Evolutionary conservation across 2,329 filamentous ascomycete species (phyloP), one percentile per base, ranked within the genome.

Genomic region (Colletotrichum cuscutae): DNA sequence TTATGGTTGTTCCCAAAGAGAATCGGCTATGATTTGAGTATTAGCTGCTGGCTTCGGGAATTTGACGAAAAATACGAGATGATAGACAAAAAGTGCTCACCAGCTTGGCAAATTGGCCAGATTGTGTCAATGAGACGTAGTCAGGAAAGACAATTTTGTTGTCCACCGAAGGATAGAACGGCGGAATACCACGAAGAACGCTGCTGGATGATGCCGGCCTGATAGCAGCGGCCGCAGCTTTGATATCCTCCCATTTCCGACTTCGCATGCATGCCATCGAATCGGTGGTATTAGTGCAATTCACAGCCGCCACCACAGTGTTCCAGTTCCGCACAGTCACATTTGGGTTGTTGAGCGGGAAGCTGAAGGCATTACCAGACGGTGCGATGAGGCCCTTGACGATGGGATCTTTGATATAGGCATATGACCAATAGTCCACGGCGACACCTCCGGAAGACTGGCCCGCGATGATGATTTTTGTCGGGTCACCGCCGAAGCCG

Each of bases 401-500:
- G 28, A 89, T 89, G 6, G 87, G 86, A 54, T 89, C 85, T 0
- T 84, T 68, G 2, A 75, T 60, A 85, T 85, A 87, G 3, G 87
- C 85, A 64, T 87, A 89, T 5, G 84, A 81, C 80, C 84, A 87
- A 76, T 84, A 84, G 74, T 89, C 86, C 0, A 84, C 83, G 1
- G 82, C 78, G 7, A 73, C 62, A 24, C 76, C 79, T 22, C 86
- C 85, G 4, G 86, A 84, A 24, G 84, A 86, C 78, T 86, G 83
- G 5, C 86, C 86, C 30, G 81, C 81, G 19, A 86, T 79, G 1
- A 80, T 79, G 71, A 87, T 86, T 15, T 78, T 77, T 9, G 68
- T 53, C 1, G 81, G 76, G 67, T 86, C 82, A 28, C 87, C 87
- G 60, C 86, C 86, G 74, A 89, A 89, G 0, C 75, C 76, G 11